Percentiles rank a stretch among this genome's conserved stretches.
Evolutionary conservation across 257 asterid genomes (phyloP).

Genomic region (Verbascum thapsus): DNA sequence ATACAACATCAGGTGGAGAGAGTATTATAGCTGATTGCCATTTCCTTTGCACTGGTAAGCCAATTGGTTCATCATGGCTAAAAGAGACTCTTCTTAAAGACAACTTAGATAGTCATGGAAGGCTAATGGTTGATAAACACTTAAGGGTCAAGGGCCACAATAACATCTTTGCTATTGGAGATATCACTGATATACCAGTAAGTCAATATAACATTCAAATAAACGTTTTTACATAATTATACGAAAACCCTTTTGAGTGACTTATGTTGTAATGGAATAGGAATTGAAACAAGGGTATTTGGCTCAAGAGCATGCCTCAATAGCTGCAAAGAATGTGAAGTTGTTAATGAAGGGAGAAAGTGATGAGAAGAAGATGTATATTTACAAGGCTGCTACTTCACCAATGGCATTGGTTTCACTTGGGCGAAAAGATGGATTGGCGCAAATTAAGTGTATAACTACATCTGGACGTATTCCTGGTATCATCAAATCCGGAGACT

Average conservation of each 20-base stretch:
- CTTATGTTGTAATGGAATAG: slow-evolving; percentile 32
- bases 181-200: slow-evolving; percentile 71
- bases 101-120: slow-evolving; percentile 61
- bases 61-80: slow-evolving; percentile 79
- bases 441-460: no score
- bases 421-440: no score
- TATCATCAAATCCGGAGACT: no score
- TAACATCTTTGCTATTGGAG: slow-evolving; percentile 76
- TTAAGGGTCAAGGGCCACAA: slow-evolving; percentile 65
- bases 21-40: slow-evolving; percentile 70
- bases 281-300: slow-evolving; percentile 85
- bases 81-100: slow-evolving; percentile 49
- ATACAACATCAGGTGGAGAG: slow-evolving; percentile 71
- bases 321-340: slow-evolving; percentile 74
- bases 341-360: slow-evolving; percentile 49
- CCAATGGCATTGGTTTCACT: no score
- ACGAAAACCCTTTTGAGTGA: neutral
- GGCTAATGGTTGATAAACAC: slow-evolving; percentile 61
- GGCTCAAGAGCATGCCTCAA: slow-evolving; percentile 60
- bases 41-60: slow-evolving; percentile 63
- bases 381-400: no score
- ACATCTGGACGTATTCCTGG: no score
- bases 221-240: neutral
- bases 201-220: slow-evolving; percentile 28
- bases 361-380: no score